Evolutionary conservation across 495 filamentous ascomycete species (phyloP).

Genomic region (Aspergillus carlsbadensis): DNA sequence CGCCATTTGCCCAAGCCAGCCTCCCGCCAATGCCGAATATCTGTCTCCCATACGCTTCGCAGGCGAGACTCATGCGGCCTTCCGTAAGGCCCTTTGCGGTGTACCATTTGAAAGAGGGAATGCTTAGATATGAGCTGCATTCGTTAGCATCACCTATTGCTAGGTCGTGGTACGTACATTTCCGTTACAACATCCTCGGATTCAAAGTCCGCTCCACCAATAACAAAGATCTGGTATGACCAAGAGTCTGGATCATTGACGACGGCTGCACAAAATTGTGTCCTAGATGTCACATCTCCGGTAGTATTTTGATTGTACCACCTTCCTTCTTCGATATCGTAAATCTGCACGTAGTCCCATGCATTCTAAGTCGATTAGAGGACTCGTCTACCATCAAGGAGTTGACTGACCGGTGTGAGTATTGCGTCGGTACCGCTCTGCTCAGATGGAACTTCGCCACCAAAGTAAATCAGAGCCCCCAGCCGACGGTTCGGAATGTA

Average conservation of each 20-base stretch:
- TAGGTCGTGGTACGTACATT: neutral
- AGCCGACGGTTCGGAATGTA: slow-evolving; percentile 11
- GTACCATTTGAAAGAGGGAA: slow-evolving; percentile 23
- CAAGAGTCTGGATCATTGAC: slow-evolving; percentile 12
- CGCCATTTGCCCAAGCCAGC: slow-evolving; percentile 11
- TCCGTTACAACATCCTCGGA: slow-evolving; percentile 1
- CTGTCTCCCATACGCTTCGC: slow-evolving; percentile 14
- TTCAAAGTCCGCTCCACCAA: slow-evolving; percentile 11
- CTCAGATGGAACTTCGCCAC: slow-evolving; percentile 18
- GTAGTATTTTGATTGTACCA: slow-evolving; percentile 22
- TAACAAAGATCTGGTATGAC: slow-evolving; percentile 17
- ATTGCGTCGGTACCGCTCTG: slow-evolving; percentile 13
- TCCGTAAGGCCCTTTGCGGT: slow-evolving; percentile 1
- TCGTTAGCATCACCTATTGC: too few relatives aligned
- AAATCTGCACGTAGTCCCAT: slow-evolving; percentile 19
- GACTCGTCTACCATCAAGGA: neutral
- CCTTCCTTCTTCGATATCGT: slow-evolving; percentile 13
- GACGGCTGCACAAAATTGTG: slow-evolving; percentile 17
- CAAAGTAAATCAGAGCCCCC: slow-evolving; percentile 16
- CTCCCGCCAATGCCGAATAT: slow-evolving; percentile 22
- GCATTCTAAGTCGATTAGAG: slow-evolving; percentile 9
- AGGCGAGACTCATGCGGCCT: slow-evolving; percentile 16
- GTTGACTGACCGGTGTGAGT: slow-evolving; percentile 1
- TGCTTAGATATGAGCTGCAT: slow-evolving; percentile 17
- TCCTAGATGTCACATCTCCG: slow-evolving; percentile 8